A percentile compares a stretch with the other conserved stretches of the same genome.
phyloP scores from a whole-genome alignment of 176 grass and related monocot genomes.

The Aegilops tauschii region DNA sequence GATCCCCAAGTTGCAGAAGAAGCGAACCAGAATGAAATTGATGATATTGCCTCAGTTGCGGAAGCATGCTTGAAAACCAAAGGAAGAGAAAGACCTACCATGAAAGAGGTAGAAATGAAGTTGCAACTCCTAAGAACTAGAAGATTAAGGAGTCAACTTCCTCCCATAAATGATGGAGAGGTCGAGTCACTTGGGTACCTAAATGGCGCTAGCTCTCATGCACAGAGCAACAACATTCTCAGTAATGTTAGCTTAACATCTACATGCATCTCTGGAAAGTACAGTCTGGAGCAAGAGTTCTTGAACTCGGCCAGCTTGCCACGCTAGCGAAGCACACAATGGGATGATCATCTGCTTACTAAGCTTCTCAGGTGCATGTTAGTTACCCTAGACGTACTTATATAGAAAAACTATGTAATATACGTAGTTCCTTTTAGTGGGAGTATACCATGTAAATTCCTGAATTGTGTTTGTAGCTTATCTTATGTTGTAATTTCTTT shows the following conservation, averaged over 20 bases:
- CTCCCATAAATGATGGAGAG: neutral
- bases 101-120: constrained; percentile 61
- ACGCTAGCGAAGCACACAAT: neutral
- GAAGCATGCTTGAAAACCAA: constrained; percentile 32
- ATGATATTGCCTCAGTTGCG: constrained; percentile 16
- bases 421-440: neutral
- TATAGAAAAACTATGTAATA: neutral
- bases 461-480: neutral
- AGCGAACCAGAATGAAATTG: constrained; percentile 16
- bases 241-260: neutral
- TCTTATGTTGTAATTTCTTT: neutral
- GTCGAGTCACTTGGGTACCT: neutral
- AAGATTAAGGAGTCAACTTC: neutral
- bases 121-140: constrained; percentile 32
- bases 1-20: constrained; percentile 36
- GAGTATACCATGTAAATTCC: neutral
- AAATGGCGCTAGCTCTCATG: neutral
- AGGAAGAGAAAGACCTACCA: constrained; percentile 31
- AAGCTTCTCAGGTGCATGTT: neutral
- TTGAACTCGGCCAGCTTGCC: neutral
- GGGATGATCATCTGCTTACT: neutral
- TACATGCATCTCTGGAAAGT: neutral
- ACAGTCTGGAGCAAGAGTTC: constrained; percentile 32
- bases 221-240: neutral
- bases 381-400: neutral